Evolutionary conservation across 2,329 filamentous ascomycete genomes (phyloP).

Genomic region (Xylariaceae sp.): DNA sequence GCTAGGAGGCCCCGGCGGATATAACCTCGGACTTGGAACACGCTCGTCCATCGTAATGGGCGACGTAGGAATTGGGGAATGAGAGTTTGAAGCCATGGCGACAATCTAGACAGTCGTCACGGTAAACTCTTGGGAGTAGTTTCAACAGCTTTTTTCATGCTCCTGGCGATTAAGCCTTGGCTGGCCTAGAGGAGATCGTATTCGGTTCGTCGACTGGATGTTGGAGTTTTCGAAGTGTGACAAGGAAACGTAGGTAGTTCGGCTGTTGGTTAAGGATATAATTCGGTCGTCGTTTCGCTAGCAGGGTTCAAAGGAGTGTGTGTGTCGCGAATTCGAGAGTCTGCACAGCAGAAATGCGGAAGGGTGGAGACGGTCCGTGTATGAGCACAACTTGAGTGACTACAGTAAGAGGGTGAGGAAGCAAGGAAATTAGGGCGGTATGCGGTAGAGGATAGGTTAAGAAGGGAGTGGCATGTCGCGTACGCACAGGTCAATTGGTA

Average conservation of each 20-base stretch:
- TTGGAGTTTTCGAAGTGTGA: not conserved
- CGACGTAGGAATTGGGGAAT: conserved; percentile 32
- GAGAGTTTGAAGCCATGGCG: conserved; percentile 36
- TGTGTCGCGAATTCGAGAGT: not conserved
- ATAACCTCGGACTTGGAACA: conserved; percentile 37
- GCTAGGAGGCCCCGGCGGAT: conserved; percentile 50
- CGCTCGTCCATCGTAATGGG: conserved; percentile 34
- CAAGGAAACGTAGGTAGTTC: not conserved
- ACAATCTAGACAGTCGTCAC: not conserved
- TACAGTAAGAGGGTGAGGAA: not conserved
- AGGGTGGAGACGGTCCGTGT: not conserved
- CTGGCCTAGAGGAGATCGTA: not conserved
- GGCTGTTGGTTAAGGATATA: not conserved
- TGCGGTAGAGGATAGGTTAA: not conserved
- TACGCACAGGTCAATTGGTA: not conserved
- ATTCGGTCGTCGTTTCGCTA: not conserved
- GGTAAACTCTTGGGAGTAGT: not conserved
- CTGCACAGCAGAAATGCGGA: not conserved
- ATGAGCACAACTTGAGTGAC: not conserved
- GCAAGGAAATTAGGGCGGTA: not conserved
- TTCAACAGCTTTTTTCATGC: not conserved
- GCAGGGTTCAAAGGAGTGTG: not conserved
- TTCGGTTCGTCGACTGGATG: not conserved
- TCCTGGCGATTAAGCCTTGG: not conserved
- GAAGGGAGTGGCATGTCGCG: not conserved